Conservation (phyloP, 371 early-diverging fungal genomes). For the Mucor saturninus region DNA sequence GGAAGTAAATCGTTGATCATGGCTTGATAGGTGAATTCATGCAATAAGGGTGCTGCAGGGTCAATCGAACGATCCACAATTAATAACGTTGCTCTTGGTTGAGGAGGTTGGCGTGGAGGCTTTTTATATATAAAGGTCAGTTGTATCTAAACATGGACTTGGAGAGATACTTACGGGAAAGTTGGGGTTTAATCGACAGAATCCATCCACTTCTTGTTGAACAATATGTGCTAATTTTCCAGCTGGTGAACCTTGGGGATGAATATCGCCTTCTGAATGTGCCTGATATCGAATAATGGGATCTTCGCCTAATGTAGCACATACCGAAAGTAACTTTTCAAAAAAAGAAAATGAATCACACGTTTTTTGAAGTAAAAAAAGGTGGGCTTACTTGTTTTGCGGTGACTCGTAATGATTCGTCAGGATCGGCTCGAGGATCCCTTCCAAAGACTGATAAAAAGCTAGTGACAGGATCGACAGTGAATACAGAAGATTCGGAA, state of each 20-base stretch:
- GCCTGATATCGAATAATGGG: constrained; percentile 88
- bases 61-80: constrained; percentile 93
- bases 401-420: constrained; percentile 65
- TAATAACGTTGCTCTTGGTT: constrained; percentile 76
- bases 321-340: constrained; percentile 68
- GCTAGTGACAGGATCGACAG: constrained; percentile 71
- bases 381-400: constrained; percentile 67
- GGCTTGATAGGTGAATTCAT: constrained; percentile 96
- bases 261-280: constrained; percentile 63
- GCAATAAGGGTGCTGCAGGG: constrained; percentile 84
- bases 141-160: no score
- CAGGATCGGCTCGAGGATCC: constrained; percentile 45
- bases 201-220: constrained; percentile 75
- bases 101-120: constrained; percentile 52
- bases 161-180: constrained; percentile 52
- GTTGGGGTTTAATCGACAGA: constrained; percentile 60
- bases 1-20: constrained; percentile 87
- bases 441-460: constrained; percentile 67
- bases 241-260: constrained; percentile 59
- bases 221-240: constrained; percentile 65
- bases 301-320: constrained; percentile 79
- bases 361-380: background rate
- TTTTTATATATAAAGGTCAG: constrained; percentile 10
- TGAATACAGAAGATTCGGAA: constrained; percentile 81
- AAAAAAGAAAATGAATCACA: constrained; percentile 13